Base-by-base conservation (phyloP, 495 filamentous ascomycete genomes). In the Aspergillus incahuasiensis region DNA sequence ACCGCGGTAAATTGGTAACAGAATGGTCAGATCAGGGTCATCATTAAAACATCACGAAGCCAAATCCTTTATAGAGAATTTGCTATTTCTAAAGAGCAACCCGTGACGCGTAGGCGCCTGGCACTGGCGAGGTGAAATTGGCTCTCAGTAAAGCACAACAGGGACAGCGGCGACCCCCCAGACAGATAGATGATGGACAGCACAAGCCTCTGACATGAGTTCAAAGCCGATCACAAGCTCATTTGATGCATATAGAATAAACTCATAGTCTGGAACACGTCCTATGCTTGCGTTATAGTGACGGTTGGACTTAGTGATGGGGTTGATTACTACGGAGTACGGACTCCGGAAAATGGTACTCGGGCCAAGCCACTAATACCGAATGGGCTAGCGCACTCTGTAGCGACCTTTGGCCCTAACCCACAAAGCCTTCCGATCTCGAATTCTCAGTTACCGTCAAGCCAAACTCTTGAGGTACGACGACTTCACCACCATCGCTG, bases 361-460 rank as follows among this genome's bases (percentile, higher is more conserved):
- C 8, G 8, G 38, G 61, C 57, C 56, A 57, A 58, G 48, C 42
- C 47, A 56, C 74, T 75, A 75, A 55, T 20, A 60, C 69, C 55
- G 56, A 68, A 63, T 68, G 47, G 72, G 74, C 63, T 77, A 76
- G 74, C 62, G 74, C n/a, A 13, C 13, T 50, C 34, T 25, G 48
- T 75, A 76, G 73, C 73, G 73, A 74, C 65, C 63, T 62, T 72
- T 64, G 72, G 71, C 74, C 74, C 75, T 75, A 75, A 69, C 73
- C 72, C 74, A 77, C 74, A 76, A 72, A 76, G 68, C 68, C 63
- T 62, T 66, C 65, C 67, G 69, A 68, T 64, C 59, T 65, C 66
- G 69, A 74, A 74, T 75, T 75, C 72, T 72, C 70, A 74, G 73
- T 75, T 71, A 70, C 70, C 73, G 73, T 74, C 74, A 76, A 78